Base-by-base conservation (phyloP, 192 early-diverging fungal genomes). In the Lunasporangiospora selenospora region DNA sequence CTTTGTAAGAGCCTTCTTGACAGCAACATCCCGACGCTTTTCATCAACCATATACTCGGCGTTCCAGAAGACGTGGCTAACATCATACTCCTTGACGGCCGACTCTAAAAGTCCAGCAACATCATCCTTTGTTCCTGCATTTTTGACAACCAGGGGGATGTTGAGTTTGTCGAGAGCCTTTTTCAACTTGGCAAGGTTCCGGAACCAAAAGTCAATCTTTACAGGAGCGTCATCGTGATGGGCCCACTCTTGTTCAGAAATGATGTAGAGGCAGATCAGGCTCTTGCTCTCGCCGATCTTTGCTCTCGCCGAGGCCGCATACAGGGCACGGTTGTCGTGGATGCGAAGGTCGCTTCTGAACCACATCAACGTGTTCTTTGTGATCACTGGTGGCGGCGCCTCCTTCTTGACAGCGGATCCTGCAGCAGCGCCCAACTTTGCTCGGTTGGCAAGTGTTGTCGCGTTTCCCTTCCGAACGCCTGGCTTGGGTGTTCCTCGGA, bases 31-130 rank as follows among this genome's bases (percentile, higher is more conserved):
- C 32, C 85, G 65, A 23, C 51, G 45, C 37, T 16, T 37, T 44
- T 86, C 86, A 49, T 88, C 67, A 11, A 82, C 75, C 58, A 87
- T 81, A 36, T 81, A 83, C 53, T 90, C 89, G 2, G 43, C 32
- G 58, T 88, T 90, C 55, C 71, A 81, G 40, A 70, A 81, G 29
- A 88, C 47, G 23, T 81, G 53, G 16, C 53, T 61, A 12, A 80
- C 75, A 29, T 64, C 64, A 24, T 77, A 15, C 6, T 49, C 37
- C 13, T 54, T 49, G 41, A 62, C 70, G 21, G 64, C 40, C 0
- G 71, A 73, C 21, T 55, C 51, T 0, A 90, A 50, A 12, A 79
- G 19, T 1, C 53, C 51, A n/a, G 75, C 53, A n/a, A 86, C 62
- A 32, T 75, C 56, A 18, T 43, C 34, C 3, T 32, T 31, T 1